phyloP scores from a whole-genome alignment of 2,329 filamentous ascomycete species.

The Eutypa lata region DNA sequence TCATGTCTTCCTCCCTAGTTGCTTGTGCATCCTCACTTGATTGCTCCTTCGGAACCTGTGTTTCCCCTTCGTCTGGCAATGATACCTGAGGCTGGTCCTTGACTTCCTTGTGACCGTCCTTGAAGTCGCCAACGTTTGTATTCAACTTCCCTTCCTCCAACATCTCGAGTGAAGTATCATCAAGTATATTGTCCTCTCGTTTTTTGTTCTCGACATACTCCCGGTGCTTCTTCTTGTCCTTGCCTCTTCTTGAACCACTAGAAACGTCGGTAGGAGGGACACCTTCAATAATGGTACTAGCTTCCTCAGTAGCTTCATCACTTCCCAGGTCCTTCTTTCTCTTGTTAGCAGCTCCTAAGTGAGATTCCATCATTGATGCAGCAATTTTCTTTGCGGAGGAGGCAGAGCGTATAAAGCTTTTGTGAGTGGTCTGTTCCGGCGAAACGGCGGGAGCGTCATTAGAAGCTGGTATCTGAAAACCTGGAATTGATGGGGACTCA shows the following conservation, averaged over 20 bases:
- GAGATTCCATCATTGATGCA: slow-evolving; percentile 18
- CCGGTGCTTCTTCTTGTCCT: slow-evolving; percentile 35
- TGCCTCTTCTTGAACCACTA: slow-evolving; percentile 31
- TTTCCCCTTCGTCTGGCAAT: slow-evolving; percentile 8
- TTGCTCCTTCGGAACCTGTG: not conserved
- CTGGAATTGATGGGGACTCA: slow-evolving; percentile 5
- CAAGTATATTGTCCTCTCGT: slow-evolving; percentile 41
- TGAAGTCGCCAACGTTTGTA: slow-evolving; percentile 17
- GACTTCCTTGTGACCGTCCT: slow-evolving; percentile 13
- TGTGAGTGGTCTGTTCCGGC: slow-evolving; percentile 1
- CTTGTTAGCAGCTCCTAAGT: slow-evolving; percentile 6
- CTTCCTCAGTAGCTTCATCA: slow-evolving; percentile 5
- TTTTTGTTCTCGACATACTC: too few relatives aligned
- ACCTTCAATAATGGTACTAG: slow-evolving; percentile 15
- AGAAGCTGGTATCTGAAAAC: not conserved
- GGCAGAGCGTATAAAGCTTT: slow-evolving; percentile 1
- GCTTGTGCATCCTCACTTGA: not conserved
- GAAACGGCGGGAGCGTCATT: slow-evolving; percentile 1
- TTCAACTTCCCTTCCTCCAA: slow-evolving; percentile 24
- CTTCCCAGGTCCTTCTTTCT: slow-evolving; percentile 4
- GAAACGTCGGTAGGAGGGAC: slow-evolving; percentile 28
- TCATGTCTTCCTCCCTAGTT: slow-evolving; percentile 22
- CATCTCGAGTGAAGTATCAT: slow-evolving; percentile 38
- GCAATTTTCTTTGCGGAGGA: slow-evolving; percentile 20
- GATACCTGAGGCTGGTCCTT: slow-evolving; percentile 12